Conservation (phyloP, 768 basidiomycete species). For the Serendipita vermifera region DNA sequence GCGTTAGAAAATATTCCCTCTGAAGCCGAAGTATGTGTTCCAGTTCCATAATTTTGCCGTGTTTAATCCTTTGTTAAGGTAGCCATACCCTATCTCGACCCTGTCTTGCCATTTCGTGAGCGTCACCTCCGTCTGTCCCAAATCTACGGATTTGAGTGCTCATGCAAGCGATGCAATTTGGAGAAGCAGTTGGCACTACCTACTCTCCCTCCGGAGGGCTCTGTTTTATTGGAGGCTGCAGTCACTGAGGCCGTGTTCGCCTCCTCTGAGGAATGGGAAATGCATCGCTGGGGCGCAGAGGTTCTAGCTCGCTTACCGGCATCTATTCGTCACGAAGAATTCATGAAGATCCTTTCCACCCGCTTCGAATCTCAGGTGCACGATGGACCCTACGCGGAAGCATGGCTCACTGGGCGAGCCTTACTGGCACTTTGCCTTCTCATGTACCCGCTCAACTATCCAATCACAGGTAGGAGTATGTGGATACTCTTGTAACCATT, state of each 20-base stretch:
- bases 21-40: constrained; percentile 45
- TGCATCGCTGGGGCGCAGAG: background rate
- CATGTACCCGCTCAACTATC: constrained; percentile 65
- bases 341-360: constrained; percentile 45
- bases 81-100: constrained; percentile 64
- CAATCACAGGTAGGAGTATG: constrained; percentile 79
- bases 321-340: constrained; percentile 42
- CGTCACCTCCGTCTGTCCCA: constrained; percentile 11
- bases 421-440: constrained; percentile 53
- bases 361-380: constrained; percentile 59
- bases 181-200: constrained; percentile 29
- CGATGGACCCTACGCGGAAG: constrained; percentile 41
- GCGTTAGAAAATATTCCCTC: constrained; percentile 46
- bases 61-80: constrained; percentile 32
- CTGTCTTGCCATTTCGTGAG: constrained; percentile 35
- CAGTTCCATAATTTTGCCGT: background rate
- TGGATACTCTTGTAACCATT: too few species aligned
- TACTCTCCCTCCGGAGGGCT: constrained; percentile 16
- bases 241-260: background rate
- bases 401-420: constrained; percentile 41
- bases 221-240: constrained; percentile 15
- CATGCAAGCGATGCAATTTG: constrained; percentile 21
- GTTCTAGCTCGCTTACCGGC: constrained; percentile 26
- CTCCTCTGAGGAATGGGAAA: background rate
- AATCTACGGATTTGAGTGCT: constrained; percentile 17